Evolutionary conservation across 345 rosid genomes (phyloP).

Genomic region (Boechera retrofracta): DNA sequence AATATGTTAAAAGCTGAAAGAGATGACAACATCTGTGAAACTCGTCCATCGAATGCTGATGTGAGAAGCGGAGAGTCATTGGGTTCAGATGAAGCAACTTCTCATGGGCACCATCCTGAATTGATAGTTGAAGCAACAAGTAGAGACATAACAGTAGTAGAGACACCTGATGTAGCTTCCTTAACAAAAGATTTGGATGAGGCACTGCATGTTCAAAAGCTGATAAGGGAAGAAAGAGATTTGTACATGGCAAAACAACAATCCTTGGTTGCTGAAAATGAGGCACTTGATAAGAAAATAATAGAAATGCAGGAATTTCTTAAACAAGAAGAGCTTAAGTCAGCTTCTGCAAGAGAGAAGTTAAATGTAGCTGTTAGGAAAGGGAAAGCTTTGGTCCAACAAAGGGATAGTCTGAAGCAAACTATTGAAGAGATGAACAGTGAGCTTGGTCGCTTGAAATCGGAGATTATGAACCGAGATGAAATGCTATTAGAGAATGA

Average conservation of each 20-base stretch:
- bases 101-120: conserved; percentile 35
- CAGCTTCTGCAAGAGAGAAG: conserved; percentile 79
- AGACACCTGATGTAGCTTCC: conserved; percentile 48
- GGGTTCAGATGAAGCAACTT: conserved; percentile 44
- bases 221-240: conserved; percentile 77
- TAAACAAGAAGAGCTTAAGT: conserved; percentile 85
- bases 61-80: conserved; percentile 47
- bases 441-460: conserved; percentile 68
- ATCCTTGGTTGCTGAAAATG: conserved; percentile 62
- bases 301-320: conserved; percentile 69
- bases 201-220: conserved; percentile 56
- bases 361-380: conserved; percentile 92
- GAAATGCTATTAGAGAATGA: conserved; percentile 61
- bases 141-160: conserved; percentile 49
- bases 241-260: conserved; percentile 60
- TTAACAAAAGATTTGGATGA: conserved; percentile 75
- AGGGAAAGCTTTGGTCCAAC: conserved; percentile 94
- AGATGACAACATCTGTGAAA: conserved; percentile 40
- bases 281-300: conserved; percentile 60
- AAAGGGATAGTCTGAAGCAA: conserved; percentile 80
- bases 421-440: conserved; percentile 67
- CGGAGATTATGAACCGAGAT: conserved; percentile 63
- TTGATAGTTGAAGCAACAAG: conserved; percentile 48
- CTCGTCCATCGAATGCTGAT: conserved; percentile 43
- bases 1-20: conserved; percentile 47